phyloP scores from a whole-genome alignment of 495 filamentous ascomycete species.

The Lindgomyces ingoldianus region DNA sequence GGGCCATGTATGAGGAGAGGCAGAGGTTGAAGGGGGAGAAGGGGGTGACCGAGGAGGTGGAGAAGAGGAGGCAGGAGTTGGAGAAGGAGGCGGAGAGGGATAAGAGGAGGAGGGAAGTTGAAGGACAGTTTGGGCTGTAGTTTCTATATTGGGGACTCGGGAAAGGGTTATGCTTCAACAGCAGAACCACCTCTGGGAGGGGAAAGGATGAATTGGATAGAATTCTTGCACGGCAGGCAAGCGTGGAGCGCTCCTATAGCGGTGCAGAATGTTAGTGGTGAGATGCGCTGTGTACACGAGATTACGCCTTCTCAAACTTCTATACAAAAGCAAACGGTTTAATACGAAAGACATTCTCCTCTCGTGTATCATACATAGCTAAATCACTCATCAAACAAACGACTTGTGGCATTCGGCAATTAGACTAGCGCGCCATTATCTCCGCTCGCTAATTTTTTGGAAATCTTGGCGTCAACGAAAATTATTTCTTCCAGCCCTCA shows the following conservation, averaged over 20 bases:
- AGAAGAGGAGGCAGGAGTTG: conserved; percentile 55
- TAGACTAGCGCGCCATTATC: neutral
- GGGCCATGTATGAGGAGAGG: conserved; percentile 82
- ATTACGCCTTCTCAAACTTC: too few relatives aligned
- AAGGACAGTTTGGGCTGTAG: conserved; percentile 41
- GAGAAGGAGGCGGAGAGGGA: conserved; percentile 51
- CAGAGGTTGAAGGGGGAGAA: conserved; percentile 88
- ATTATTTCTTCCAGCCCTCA: neutral
- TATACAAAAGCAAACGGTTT: too few relatives aligned
- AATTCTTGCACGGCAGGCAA: neutral
- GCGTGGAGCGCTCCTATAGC: neutral
- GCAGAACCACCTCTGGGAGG: neutral
- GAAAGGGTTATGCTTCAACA: neutral
- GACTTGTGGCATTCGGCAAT: neutral
- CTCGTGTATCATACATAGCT: neutral
- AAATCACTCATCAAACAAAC: neutral
- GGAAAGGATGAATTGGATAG: neutral
- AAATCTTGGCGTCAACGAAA: neutral
- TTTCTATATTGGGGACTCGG: too few relatives aligned
- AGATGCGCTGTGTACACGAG: too few relatives aligned
- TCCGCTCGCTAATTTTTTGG: neutral
- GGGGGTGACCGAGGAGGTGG: conserved; percentile 66
- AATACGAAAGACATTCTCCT: neutral
- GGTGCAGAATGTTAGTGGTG: too few relatives aligned
- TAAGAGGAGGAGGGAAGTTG: conserved; percentile 38